phyloP scores from a whole-genome alignment of 495 filamentous ascomycete species.

The Neurospora terricola region DNA sequence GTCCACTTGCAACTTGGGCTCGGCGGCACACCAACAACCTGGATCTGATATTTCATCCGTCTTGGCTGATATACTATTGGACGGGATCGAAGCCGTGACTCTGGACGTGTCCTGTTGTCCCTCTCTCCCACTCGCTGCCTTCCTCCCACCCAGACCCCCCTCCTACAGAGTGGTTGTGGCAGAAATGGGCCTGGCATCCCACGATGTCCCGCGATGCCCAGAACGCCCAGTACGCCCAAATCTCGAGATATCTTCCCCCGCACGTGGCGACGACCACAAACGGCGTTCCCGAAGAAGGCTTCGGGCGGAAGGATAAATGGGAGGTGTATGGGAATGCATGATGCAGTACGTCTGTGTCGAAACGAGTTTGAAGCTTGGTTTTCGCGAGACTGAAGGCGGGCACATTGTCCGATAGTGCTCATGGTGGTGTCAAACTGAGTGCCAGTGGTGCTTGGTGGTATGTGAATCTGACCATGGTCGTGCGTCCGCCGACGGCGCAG shows the following conservation, averaged over 20 bases:
- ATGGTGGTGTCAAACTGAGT: not conserved
- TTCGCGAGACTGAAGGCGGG: not conserved
- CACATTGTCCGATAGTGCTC: not conserved
- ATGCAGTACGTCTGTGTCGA: not conserved
- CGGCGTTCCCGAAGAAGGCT: constrained; percentile 20
- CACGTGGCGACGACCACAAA: constrained; percentile 21
- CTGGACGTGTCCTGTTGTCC: not conserved
- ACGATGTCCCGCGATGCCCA: constrained; percentile 2
- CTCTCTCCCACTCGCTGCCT: not conserved
- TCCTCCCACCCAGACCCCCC: not conserved
- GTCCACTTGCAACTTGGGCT: not conserved
- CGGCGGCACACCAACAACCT: constrained; percentile 3
- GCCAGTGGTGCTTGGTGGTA: not conserved
- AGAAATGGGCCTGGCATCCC: not conserved
- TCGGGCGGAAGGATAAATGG: constrained; percentile 24
- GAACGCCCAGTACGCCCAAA: constrained; percentile 1
- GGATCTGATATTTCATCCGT: constrained; percentile 22
- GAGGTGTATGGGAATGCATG: not conserved
- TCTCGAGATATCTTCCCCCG: constrained; percentile 10
- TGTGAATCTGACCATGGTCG: not conserved
- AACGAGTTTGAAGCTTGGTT: not conserved
- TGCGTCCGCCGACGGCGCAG: not conserved
- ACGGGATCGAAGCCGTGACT: not conserved
- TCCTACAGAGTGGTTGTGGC: not conserved
- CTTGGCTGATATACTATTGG: constrained; percentile 19